phyloP scores from a whole-genome alignment of 345 rosid genomes.

The Arabidopsis suecica region DNA sequence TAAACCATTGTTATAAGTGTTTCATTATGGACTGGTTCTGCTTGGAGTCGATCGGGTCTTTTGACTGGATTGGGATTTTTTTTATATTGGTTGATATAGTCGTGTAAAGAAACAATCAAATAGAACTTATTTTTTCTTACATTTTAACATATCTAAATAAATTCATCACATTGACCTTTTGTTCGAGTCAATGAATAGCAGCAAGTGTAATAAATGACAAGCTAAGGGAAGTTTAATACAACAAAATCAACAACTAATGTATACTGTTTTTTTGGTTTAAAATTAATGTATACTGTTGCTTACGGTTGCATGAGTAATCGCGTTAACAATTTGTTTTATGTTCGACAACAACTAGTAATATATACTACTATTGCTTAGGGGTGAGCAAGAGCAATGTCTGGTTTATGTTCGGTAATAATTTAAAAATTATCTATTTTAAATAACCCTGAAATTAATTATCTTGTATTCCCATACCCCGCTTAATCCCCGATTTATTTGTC shows the following conservation, averaged over 20 bases:
- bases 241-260: neutral
- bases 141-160: neutral
- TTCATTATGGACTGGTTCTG: neutral
- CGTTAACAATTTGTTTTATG: too few relatives aligned
- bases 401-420: too few relatives aligned
- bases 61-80: too few relatives aligned
- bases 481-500: too few relatives aligned
- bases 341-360: too few relatives aligned
- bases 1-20: neutral
- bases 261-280: neutral
- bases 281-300: neutral
- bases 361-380: too few relatives aligned
- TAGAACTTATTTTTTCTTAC: neutral
- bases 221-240: neutral
- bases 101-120: constrained; percentile 1
- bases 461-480: too few relatives aligned
- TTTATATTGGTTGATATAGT: neutral
- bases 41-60: neutral
- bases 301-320: too few relatives aligned
- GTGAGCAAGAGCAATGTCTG: too few relatives aligned
- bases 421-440: too few relatives aligned
- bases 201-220: neutral
- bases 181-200: neutral
- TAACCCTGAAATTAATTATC: too few relatives aligned
- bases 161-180: neutral